A percentile compares a stretch with the other conserved stretches of the same genome.
phyloP scores from a whole-genome alignment of 139 green algal genomes.

The Chlamydomonas sphaeroides region DNA sequence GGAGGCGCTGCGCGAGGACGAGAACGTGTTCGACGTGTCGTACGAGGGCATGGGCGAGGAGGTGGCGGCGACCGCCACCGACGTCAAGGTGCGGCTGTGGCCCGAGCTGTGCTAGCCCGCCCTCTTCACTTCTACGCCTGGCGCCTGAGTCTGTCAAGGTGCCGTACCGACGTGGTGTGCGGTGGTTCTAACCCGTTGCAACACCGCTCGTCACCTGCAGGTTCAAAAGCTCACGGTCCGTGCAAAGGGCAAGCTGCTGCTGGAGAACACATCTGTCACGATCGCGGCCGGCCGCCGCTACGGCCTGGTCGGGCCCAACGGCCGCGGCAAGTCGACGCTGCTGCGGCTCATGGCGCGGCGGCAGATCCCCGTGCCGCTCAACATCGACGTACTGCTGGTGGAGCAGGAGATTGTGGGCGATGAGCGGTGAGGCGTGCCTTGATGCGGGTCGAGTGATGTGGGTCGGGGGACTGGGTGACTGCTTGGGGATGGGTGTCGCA shows the following conservation, averaged over 20 bases:
- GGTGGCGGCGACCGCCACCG: constrained; percentile 64
- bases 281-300: constrained; percentile 88
- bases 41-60: constrained; percentile 87
- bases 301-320: constrained; percentile 76
- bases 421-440: constrained; percentile 46
- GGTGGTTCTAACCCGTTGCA: too few species aligned
- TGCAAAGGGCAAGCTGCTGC: constrained; percentile 97
- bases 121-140: too few species aligned
- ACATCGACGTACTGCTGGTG: constrained; percentile 98
- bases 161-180: too few species aligned
- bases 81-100: constrained; percentile 88
- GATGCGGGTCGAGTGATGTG: too few species aligned
- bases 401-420: constrained; percentile 97
- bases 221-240: constrained; percentile 96
- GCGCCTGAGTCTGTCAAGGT: too few species aligned
- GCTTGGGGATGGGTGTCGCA: too few species aligned
- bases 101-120: too few species aligned
- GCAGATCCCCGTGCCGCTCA: constrained; percentile 94
- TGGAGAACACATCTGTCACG: constrained; percentile 92
- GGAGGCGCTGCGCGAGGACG: constrained; percentile 92
- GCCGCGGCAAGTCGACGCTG: constrained; percentile 96
- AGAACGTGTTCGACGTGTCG: constrained; percentile 97
- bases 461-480: too few species aligned
- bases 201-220: constrained; percentile 48
- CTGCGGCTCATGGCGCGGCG: constrained; percentile 93